Evolutionary conservation across 805 yeast genomes (phyloP).

Genomic region (Maudiozyma pseudohumilis): DNA sequence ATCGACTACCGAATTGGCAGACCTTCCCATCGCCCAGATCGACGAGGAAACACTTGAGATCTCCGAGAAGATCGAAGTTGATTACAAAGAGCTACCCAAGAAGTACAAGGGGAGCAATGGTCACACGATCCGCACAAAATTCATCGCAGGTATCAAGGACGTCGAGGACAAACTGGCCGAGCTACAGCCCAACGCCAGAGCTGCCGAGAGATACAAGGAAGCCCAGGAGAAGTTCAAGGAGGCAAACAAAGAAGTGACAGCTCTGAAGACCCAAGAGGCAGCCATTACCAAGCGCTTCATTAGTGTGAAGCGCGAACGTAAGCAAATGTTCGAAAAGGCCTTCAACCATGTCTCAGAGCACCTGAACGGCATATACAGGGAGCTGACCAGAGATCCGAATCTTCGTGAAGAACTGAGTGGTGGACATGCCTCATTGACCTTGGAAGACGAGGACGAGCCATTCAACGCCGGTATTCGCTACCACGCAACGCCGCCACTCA

Average conservation of each 20-base stretch:
- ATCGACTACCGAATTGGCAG: conserved; percentile 46
- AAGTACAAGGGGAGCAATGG: conserved; percentile 33
- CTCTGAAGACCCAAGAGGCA: conserved; percentile 52
- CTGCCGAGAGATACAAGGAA: conserved; percentile 63
- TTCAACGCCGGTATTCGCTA: conserved; percentile 73
- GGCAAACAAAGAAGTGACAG: conserved; percentile 54
- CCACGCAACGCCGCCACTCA: conserved; percentile 94
- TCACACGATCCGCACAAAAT: conserved; percentile 25
- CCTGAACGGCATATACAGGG: conserved; percentile 75
- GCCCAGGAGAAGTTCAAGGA: conserved; percentile 51
- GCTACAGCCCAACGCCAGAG: conserved; percentile 74
- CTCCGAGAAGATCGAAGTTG: conserved; percentile 42
- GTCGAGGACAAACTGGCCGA: conserved; percentile 26
- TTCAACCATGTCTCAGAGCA: conserved; percentile 64
- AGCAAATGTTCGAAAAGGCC: conserved; percentile 55
- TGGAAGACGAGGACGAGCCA: conserved; percentile 88
- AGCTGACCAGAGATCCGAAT: conserved; percentile 50
- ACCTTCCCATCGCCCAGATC: conserved; percentile 49
- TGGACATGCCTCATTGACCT: conserved; percentile 82
- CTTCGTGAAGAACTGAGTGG: conserved; percentile 66
- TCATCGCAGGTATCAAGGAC: conserved; percentile 32
- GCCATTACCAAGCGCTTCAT: conserved; percentile 46
- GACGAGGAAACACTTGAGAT: conserved; percentile 32
- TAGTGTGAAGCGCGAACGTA: conserved; percentile 49
- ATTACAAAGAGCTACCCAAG: conserved; percentile 39